Conservation (phyloP, 148 eudicot genomes). For the Diospyros kaki region DNA sequence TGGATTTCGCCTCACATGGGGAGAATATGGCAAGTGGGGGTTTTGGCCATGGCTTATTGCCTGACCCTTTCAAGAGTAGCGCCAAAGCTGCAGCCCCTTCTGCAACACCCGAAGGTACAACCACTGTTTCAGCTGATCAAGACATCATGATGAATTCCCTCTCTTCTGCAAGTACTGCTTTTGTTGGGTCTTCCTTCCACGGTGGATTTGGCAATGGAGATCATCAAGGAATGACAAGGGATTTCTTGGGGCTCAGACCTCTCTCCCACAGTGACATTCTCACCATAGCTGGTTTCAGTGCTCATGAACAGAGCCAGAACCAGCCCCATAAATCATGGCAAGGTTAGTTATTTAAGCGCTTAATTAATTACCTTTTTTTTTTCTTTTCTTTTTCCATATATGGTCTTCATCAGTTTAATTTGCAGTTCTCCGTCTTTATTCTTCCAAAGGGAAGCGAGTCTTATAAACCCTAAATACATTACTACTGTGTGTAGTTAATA, state of each 20-base stretch:
- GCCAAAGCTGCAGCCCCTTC: constrained; percentile 24
- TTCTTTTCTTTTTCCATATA: not conserved
- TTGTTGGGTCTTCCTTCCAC: constrained; percentile 24
- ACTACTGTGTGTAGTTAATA: no score
- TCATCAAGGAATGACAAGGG: constrained; percentile 69
- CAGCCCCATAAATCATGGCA: constrained; percentile 44
- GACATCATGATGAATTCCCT: constrained; percentile 58
- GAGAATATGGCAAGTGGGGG: constrained; percentile 19
- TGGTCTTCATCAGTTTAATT: no score
- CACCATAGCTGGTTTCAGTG: constrained; percentile 39
- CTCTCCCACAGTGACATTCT: constrained; percentile 64
- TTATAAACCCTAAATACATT: no score
- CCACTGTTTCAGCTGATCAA: constrained; percentile 19
- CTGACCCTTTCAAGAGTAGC: constrained; percentile 48
- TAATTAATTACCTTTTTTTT: not conserved
- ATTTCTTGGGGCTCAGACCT: constrained; percentile 74
- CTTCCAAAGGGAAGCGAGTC: no score
- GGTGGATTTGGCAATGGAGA: constrained; percentile 14
- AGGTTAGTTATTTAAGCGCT: constrained; percentile 22
- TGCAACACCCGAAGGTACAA: constrained; percentile 6
- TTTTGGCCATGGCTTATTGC: constrained; percentile 24
- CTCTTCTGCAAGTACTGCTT: constrained; percentile 24
- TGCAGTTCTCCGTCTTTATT: no score
- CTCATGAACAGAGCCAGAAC: constrained; percentile 16
- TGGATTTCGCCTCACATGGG: constrained; percentile 69